These are phyloP conservation scores for Escallonia rubra DNA, from an alignment of 129 eudicot genomes.

Conservation along the genomic window DNA sequence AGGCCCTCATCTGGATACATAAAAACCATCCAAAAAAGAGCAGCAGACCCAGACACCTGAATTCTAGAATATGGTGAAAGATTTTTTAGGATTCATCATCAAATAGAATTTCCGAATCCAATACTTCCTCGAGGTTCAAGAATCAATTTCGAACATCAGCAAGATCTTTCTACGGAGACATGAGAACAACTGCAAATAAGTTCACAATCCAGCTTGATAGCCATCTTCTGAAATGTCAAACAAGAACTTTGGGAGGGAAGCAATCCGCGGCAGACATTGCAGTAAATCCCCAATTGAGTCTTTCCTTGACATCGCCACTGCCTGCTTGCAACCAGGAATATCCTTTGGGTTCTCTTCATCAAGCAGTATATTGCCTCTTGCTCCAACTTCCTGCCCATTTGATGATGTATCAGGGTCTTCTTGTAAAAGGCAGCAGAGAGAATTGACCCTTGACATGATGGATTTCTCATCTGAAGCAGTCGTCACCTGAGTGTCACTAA, in stretches of 20 bases:
- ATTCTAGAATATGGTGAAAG: no score
- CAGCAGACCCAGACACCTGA: neutral
- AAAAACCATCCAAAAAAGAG: neutral
- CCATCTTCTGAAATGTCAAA: slow-evolving; percentile 35
- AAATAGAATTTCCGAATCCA: neutral
- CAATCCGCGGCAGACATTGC: slow-evolving; percentile 58
- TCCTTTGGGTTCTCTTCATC: slow-evolving; percentile 11
- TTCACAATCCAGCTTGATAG: neutral
- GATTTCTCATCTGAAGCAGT: slow-evolving; percentile 59
- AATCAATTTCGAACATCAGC: neutral
- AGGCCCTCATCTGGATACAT: neutral
- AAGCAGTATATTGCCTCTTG: neutral
- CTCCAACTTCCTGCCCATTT: neutral
- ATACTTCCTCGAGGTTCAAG: neutral
- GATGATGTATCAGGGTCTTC: slow-evolving; percentile 30
- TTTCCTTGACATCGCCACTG: slow-evolving; percentile 33
- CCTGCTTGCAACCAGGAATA: slow-evolving; percentile 15
- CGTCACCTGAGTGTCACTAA: slow-evolving; percentile 36
- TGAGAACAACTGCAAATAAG: neutral
- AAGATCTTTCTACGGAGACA: neutral
- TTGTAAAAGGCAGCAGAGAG: slow-evolving; percentile 69
- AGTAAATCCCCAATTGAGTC: slow-evolving; percentile 70
- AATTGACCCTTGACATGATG: slow-evolving; percentile 73
- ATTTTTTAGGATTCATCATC: neutral
- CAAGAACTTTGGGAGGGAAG: slow-evolving; percentile 54